phyloP scores from a whole-genome alignment of 1,284 basidiomycete species.

The Cutaneotrichosporon mucoides region DNA sequence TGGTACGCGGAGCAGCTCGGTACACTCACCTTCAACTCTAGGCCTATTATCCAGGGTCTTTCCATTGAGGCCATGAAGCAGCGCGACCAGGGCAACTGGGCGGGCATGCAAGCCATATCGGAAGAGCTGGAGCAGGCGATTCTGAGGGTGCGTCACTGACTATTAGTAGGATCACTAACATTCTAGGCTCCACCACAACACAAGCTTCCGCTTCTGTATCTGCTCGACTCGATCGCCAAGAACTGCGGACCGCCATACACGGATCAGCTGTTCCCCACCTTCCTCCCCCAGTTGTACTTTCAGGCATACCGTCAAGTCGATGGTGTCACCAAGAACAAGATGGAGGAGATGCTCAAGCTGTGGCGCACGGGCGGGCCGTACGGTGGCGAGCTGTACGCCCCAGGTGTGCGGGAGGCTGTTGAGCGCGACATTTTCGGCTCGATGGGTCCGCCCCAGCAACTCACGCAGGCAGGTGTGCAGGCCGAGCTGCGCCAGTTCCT shows the following conservation, averaged over 20 bases:
- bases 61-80: constrained; percentile 86
- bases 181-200: constrained; percentile 77
- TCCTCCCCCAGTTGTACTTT: constrained; percentile 74
- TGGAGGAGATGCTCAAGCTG: constrained; percentile 91
- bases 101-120: constrained; percentile 73
- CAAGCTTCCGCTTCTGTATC: constrained; percentile 90
- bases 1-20: constrained; percentile 73
- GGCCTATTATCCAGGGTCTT: constrained; percentile 90
- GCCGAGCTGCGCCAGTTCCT: constrained; percentile 25
- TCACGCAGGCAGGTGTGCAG: constrained; percentile 22
- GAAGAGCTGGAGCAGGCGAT: constrained; percentile 87
- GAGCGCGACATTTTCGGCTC: constrained; percentile 42
- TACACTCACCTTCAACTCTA: constrained; percentile 89
- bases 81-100: constrained; percentile 57
- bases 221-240: constrained; percentile 94
- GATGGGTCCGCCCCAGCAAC: constrained; percentile 1
- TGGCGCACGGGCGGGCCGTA: constrained; percentile 80
- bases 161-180: too few relatives aligned
- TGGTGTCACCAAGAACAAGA: constrained; percentile 74
- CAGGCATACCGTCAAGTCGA: constrained; percentile 81
- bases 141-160: constrained; percentile 51
- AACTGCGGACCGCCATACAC: constrained; percentile 89
- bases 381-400: constrained; percentile 66
- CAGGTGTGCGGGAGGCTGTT: constrained; percentile 32
- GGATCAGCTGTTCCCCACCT: constrained; percentile 63